phyloP scores from a whole-genome alignment of 2,329 filamentous ascomycete genomes.

The Clonostachys rosea region DNA sequence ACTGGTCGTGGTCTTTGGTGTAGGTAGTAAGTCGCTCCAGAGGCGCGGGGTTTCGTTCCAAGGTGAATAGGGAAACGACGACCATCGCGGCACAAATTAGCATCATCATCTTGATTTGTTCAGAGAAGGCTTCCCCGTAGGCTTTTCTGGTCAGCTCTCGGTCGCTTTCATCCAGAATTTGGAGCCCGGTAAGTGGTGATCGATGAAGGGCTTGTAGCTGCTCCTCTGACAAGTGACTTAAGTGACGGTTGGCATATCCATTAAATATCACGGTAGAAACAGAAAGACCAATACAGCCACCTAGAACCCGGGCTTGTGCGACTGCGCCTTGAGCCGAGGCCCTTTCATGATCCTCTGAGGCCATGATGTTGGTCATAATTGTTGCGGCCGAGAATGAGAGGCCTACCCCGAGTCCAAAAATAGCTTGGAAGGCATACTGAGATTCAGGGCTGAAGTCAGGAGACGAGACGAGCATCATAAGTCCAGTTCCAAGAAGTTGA shows the following conservation, averaged over 20 bases:
- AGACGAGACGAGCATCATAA: conserved; percentile 38
- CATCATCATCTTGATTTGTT: conserved; percentile 41
- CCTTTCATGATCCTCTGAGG: conserved; percentile 38
- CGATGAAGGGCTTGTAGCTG: conserved; percentile 37
- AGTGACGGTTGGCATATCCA: conserved; percentile 27
- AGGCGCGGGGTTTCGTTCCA: conserved; percentile 33
- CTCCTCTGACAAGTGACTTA: conserved; percentile 26
- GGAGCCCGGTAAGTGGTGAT: conserved; percentile 31
- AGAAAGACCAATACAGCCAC: conserved; percentile 54
- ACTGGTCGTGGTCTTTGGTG: conserved; percentile 18
- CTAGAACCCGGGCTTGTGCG: conserved; percentile 55
- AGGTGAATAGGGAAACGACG: conserved; percentile 34
- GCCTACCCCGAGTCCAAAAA: conserved; percentile 56
- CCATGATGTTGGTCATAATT: conserved; percentile 51
- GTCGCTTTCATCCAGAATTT: conserved; percentile 19
- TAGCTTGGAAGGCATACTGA: conserved; percentile 49
- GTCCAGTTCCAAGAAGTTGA: conserved; percentile 45
- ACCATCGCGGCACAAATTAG: conserved; percentile 36
- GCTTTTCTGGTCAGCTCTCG: conserved; percentile 28
- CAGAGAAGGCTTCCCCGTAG: conserved; percentile 39
- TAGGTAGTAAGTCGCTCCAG: conserved; percentile 21
- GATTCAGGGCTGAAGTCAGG: conserved; percentile 24
- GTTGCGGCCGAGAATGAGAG: conserved; percentile 52
- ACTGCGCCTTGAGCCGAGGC: conserved; percentile 56
- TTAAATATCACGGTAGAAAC: conserved; percentile 57